A percentile compares a stretch with the other conserved stretches of the same genome.
phyloP scores from a whole-genome alignment of 73 alveolate genomes.

The Stentor coeruleus region DNA sequence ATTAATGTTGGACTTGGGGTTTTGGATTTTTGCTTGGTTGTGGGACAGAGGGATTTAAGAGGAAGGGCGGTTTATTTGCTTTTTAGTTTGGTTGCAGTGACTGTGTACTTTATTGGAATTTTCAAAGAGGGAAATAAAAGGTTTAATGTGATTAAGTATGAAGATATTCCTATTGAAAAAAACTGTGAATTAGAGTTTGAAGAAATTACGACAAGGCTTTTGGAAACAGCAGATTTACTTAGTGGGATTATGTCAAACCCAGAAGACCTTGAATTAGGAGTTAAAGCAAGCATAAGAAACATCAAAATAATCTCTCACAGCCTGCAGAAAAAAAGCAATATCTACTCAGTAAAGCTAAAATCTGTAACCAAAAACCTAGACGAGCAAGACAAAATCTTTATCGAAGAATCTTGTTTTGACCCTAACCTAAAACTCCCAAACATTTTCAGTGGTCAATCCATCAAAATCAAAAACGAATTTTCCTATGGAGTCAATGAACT shows the following conservation, averaged over 20 bases:
- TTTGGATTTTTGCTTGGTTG: background rate
- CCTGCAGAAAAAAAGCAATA: background rate
- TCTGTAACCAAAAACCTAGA: conserved; percentile 17
- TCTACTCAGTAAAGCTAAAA: background rate
- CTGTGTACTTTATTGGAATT: background rate
- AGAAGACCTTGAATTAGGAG: background rate
- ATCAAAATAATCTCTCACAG: background rate
- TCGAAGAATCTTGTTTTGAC: conserved; percentile 22
- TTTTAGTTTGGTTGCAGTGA: background rate
- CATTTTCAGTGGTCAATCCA: too few relatives aligned
- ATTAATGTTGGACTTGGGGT: background rate
- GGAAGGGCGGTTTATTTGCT: background rate
- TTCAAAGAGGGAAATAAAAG: background rate
- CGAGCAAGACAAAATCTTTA: conserved; percentile 21
- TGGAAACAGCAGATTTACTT: background rate
- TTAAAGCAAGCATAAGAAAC: background rate
- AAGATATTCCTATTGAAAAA: background rate
- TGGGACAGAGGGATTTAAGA: background rate
- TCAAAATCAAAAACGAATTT: too few relatives aligned
- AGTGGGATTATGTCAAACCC: background rate
- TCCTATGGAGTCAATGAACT: conserved; percentile 1
- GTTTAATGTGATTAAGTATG: background rate
- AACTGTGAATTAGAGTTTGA: background rate
- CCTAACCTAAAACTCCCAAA: too few relatives aligned
- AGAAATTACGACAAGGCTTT: background rate